phyloP scores from a whole-genome alignment of 1,284 basidiomycete species.

The Farysia itapuensis region DNA sequence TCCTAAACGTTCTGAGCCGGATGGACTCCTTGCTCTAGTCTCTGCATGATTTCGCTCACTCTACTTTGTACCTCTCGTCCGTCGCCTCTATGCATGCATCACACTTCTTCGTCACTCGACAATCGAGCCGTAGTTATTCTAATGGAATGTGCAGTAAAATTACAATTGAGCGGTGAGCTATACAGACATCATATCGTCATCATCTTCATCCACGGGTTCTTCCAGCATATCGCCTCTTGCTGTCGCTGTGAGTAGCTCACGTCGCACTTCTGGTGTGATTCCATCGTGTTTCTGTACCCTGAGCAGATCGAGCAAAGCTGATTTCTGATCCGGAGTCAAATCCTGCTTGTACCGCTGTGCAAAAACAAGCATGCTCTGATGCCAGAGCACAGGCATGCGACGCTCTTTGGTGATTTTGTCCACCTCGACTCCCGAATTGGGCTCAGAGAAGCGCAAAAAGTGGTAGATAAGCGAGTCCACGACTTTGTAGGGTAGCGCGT shows the following conservation, averaged over 20 bases:
- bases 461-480: constrained; percentile 97
- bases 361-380: constrained; percentile 93
- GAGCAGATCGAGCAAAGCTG: constrained; percentile 90
- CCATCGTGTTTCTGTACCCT: constrained; percentile 83
- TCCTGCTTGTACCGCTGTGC: constrained; percentile 96
- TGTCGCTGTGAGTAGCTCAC: constrained; percentile 69
- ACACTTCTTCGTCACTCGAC: too few species aligned
- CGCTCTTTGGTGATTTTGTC: constrained; percentile 42
- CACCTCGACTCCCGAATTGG: constrained; percentile 52
- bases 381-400: constrained; percentile 84
- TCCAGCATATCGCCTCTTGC: constrained; percentile 63
- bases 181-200: constrained; percentile 44
- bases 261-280: constrained; percentile 84
- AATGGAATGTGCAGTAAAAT: background rate
- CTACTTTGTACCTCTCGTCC: too few species aligned
- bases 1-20: constrained; percentile 45
- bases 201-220: constrained; percentile 49
- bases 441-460: constrained; percentile 81
- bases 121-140: too few species aligned
- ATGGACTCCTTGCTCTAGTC: constrained; percentile 52
- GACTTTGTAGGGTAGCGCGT: constrained; percentile 96
- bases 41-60: too few species aligned
- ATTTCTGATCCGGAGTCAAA: constrained; percentile 94
- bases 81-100: too few species aligned
- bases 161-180: too few species aligned